These are phyloP conservation scores for Spergularia azorica DNA, from an alignment of 179 eudicot genomes.

Conservation along the genomic window DNA sequence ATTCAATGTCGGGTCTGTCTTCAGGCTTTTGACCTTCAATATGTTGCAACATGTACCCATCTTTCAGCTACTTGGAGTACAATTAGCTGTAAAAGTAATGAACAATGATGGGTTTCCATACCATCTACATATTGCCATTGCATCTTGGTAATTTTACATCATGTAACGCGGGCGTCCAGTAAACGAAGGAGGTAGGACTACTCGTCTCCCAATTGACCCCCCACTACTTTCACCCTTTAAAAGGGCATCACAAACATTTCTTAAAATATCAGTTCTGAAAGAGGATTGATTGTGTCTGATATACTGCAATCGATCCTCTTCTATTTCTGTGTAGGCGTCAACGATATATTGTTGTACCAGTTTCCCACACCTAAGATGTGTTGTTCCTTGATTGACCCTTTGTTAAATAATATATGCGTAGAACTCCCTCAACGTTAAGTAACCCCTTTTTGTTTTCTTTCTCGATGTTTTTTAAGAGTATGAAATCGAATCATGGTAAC, in stretches of 20 bases:
- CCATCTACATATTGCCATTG: background rate
- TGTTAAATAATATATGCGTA: background rate
- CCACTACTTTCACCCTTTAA: background rate
- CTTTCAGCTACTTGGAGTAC: slow-evolving; percentile 7
- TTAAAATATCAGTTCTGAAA: background rate
- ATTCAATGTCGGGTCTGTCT: background rate
- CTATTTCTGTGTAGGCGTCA: background rate
- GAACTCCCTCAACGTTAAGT: slow-evolving; percentile 1
- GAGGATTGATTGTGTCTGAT: background rate
- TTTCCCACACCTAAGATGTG: background rate
- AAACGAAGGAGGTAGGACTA: background rate
- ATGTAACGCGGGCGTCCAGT: slow-evolving; percentile 15
- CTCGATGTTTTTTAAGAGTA: background rate
- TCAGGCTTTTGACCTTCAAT: background rate
- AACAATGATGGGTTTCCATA: slow-evolving; percentile 3
- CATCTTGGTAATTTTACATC: slow-evolving; percentile 20
- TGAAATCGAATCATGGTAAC: background rate
- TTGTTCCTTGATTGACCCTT: background rate
- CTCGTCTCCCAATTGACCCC: background rate
- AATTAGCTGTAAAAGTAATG: slow-evolving; percentile 15
- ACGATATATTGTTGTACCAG: slow-evolving; percentile 11
- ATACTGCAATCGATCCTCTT: background rate
- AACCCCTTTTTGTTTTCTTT: background rate
- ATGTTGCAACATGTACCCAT: background rate
- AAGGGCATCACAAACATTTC: background rate